A percentile compares a stretch with the other conserved stretches of the same genome.
Evolutionary conservation across 2,329 filamentous ascomycete species (phyloP).

Genomic region (Phyllosticta paracitricarpa): DNA sequence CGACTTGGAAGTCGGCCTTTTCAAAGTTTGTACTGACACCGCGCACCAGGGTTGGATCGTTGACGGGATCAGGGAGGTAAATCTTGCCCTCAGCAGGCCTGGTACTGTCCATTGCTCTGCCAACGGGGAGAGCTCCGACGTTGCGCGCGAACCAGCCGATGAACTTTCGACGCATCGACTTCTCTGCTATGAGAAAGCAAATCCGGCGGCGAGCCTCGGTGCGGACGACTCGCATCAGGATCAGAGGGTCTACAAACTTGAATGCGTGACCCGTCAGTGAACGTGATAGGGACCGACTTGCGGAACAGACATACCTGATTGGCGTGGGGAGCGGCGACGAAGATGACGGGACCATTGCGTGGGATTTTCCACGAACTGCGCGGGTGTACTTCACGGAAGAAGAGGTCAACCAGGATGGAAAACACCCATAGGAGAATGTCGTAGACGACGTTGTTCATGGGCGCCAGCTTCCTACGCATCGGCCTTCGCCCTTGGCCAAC

Average conservation of each 20-base stretch:
- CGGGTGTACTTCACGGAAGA: conserved; percentile 96
- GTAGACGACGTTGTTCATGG: conserved; percentile 12
- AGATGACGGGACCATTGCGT: conserved; percentile 76
- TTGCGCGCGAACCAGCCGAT: conserved; percentile 79
- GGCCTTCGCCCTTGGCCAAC: neutral
- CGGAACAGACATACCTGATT: conserved; percentile 60
- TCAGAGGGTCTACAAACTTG: conserved; percentile 88
- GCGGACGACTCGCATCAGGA: conserved; percentile 83
- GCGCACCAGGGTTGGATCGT: conserved; percentile 71
- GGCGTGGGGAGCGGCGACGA: conserved; percentile 92
- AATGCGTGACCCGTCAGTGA: neutral
- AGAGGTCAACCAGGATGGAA: conserved; percentile 81
- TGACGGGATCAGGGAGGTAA: conserved; percentile 79
- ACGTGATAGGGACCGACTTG: neutral
- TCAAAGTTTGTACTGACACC: conserved; percentile 78
- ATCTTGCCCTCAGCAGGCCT: conserved; percentile 70
- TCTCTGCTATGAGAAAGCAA: conserved; percentile 87
- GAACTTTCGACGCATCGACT: conserved; percentile 82
- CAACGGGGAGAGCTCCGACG: conserved; percentile 86
- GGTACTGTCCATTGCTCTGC: conserved; percentile 79
- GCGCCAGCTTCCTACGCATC: conserved; percentile 1
- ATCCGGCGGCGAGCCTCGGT: conserved; percentile 81
- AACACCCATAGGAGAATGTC: conserved; percentile 51
- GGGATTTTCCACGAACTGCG: conserved; percentile 93
- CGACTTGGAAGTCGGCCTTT: conserved; percentile 56